Evolutionary conservation across 106 monocot genomes (phyloP).

Genomic region (Xerophyta viscosa): DNA sequence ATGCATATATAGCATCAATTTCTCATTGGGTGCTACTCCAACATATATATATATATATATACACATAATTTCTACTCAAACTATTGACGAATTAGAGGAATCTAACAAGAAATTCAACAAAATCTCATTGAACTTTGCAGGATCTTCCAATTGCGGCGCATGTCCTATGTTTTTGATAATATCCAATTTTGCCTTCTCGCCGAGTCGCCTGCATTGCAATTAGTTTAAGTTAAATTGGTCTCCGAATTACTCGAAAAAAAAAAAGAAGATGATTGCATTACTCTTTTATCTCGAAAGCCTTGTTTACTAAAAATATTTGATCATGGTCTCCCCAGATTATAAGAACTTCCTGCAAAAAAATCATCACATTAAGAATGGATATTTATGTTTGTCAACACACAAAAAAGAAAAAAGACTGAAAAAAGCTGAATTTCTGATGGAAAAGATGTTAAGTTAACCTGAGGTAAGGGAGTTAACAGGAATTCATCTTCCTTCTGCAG

Average conservation of each 20-base stretch:
- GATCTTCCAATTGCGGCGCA: constrained; percentile 41
- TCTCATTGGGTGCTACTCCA: too few relatives aligned
- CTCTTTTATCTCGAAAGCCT: constrained; percentile 12
- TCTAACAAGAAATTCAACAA: constrained; percentile 33
- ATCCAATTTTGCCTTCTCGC: constrained; percentile 37
- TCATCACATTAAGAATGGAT: too few relatives aligned
- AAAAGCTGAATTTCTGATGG: too few relatives aligned
- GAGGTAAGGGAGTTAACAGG: constrained; percentile 40
- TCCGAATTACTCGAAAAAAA: neutral
- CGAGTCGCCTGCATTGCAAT: constrained; percentile 28
- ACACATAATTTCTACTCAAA: neutral
- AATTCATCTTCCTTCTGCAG: constrained; percentile 33
- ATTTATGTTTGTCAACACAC: too few relatives aligned
- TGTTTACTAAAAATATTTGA: constrained; percentile 23
- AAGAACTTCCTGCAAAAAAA: constrained; percentile 38
- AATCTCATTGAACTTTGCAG: constrained; percentile 31
- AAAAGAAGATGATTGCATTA: neutral
- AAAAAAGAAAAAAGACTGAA: too few relatives aligned
- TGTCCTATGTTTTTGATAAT: constrained; percentile 43
- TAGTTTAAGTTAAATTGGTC: neutral
- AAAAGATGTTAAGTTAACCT: too few relatives aligned
- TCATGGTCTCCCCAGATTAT: constrained; percentile 44
- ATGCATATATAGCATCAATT: too few relatives aligned
- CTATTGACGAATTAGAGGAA: too few relatives aligned
- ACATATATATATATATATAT: too few relatives aligned